Conservation (phyloP, 176 grass and related monocot species). For the Dendrocalamus sinicus region DNA sequence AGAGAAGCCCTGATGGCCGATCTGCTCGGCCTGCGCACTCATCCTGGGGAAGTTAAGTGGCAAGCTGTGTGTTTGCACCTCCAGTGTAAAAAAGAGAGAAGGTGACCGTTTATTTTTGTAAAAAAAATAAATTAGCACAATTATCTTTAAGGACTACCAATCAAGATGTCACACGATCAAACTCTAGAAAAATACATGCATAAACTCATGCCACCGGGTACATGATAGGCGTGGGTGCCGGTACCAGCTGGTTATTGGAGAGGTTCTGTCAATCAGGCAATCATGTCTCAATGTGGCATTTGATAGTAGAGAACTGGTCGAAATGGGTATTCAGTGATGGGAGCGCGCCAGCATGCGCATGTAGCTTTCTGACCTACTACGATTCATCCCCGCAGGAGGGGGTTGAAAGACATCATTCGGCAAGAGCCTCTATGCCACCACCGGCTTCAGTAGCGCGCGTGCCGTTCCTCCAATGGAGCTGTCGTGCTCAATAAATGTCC, state of each 20-base stretch:
- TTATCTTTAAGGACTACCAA: too few relatives aligned
- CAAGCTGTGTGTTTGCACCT: too few relatives aligned
- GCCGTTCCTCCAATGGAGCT: background rate
- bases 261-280: background rate
- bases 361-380: background rate
- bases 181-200: background rate
- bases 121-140: too few relatives aligned
- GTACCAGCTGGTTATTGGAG: too few relatives aligned
- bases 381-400: background rate
- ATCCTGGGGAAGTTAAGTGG: background rate
- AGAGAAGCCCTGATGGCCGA: background rate
- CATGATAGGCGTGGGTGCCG: too few relatives aligned
- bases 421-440: background rate
- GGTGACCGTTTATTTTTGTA: too few relatives aligned
- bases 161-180: background rate
- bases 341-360: background rate
- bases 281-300: background rate
- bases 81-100: too few relatives aligned
- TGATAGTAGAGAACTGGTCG: background rate
- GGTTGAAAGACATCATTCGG: background rate
- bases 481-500: slow-evolving; percentile 4
- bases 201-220: too few relatives aligned
- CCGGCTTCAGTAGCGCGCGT: slow-evolving; percentile 11
- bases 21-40: background rate
- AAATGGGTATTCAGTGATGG: background rate